These are phyloP conservation scores for Petunia axillaris DNA, from an alignment of 257 asterid species.

Conservation along the genomic window DNA sequence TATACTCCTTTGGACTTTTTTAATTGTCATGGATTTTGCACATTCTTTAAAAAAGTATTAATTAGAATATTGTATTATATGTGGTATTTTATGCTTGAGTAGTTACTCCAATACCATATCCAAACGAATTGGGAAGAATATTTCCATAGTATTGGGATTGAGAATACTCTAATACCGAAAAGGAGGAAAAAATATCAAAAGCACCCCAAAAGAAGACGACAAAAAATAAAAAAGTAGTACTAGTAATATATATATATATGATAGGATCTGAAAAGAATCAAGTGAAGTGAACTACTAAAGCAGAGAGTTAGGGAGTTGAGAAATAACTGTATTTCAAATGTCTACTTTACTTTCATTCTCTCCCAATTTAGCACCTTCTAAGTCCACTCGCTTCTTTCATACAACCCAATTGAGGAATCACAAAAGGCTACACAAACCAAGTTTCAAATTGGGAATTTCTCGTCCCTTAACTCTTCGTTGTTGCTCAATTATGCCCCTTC, in stretches of 20 bases:
- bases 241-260: no score
- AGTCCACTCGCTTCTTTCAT: conserved; percentile 29
- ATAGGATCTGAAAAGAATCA: neutral
- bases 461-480: conserved; percentile 35
- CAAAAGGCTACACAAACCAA: conserved; percentile 20
- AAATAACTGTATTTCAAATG: conserved; percentile 47
- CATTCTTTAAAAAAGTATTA: no score
- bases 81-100: no score
- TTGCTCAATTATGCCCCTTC: conserved; percentile 57
- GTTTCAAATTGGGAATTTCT: conserved; percentile 31
- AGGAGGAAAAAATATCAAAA: neutral
- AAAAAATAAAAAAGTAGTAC: neutral
- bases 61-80: no score
- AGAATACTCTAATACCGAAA: neutral
- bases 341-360: conserved; percentile 34
- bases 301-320: neutral
- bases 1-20: no score
- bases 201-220: neutral
- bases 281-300: neutral
- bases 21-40: no score
- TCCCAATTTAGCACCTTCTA: conserved; percentile 28
- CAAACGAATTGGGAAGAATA: no score
- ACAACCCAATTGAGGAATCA: neutral
- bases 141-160: neutral
- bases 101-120: no score